Evolutionary conservation across 2,329 filamentous ascomycete species (phyloP).

Genomic region (Aureobasidium sp.): DNA sequence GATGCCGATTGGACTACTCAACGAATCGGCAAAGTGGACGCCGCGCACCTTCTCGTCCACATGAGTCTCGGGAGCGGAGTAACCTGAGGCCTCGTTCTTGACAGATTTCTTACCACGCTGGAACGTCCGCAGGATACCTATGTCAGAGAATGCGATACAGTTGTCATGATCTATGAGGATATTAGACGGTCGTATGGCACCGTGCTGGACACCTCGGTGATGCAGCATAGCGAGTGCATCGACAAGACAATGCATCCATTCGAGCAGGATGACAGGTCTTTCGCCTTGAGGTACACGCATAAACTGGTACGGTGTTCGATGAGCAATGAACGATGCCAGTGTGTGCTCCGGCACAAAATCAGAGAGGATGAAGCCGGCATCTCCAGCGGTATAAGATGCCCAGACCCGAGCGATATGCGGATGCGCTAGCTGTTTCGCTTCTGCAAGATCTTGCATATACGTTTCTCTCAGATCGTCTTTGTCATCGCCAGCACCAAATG

Average conservation of each 20-base stretch:
- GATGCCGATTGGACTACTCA: background rate
- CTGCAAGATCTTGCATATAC: conserved; percentile 54
- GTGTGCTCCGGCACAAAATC: conserved; percentile 59
- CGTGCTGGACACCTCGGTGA: conserved; percentile 54
- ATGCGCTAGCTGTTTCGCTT: conserved; percentile 52
- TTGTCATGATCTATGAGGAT: conserved; percentile 59
- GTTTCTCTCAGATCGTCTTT: background rate
- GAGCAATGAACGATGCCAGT: conserved; percentile 58
- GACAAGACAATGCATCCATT: conserved; percentile 67
- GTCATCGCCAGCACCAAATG: conserved; percentile 21
- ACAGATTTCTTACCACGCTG: conserved; percentile 47
- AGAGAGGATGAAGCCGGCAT: conserved; percentile 56
- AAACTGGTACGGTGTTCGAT: conserved; percentile 50
- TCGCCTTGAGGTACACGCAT: conserved; percentile 54
- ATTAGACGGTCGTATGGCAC: conserved; percentile 62
- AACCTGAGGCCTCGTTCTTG: conserved; percentile 64
- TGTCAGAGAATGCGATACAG: conserved; percentile 59
- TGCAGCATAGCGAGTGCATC: conserved; percentile 63
- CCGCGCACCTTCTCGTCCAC: background rate
- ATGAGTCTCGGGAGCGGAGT: conserved; percentile 55
- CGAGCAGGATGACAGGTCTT: conserved; percentile 52
- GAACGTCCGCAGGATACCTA: conserved; percentile 40
- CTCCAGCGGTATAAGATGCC: conserved; percentile 60
- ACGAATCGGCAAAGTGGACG: background rate
- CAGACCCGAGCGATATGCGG: conserved; percentile 63